Conservation (phyloP, 2,329 filamentous ascomycete genomes). For the Phialocephala sp. region DNA sequence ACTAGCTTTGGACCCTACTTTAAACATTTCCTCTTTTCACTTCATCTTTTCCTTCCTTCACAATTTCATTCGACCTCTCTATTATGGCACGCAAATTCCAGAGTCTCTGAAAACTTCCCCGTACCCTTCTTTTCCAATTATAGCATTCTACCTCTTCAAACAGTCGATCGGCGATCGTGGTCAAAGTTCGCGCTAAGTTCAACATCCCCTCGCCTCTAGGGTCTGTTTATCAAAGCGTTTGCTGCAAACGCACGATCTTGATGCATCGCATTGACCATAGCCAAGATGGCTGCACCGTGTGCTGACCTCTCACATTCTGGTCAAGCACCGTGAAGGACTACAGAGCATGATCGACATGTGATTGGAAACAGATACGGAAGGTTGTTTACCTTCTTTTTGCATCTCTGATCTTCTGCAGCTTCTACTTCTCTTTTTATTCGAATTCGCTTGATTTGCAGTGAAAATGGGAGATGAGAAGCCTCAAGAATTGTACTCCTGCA, state of each 20-base stretch:
- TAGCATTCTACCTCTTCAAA: not conserved
- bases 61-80: not conserved
- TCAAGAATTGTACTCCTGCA: conserved; percentile 25
- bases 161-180: not conserved
- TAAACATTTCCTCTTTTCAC: not conserved
- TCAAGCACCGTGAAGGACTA: not conserved
- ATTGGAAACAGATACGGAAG: not conserved
- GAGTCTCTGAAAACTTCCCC: too few relatives aligned
- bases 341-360: conserved; percentile 7
- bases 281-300: not conserved
- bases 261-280: conserved; percentile 13
- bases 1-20: not conserved
- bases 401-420: not conserved
- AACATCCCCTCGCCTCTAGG: not conserved
- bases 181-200: conserved; percentile 3
- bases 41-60: not conserved
- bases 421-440: not conserved
- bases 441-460: not conserved
- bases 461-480: conserved; percentile 14
- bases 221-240: conserved; percentile 9
- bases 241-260: conserved; percentile 6
- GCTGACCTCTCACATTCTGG: conserved; percentile 3
- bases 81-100: not conserved
- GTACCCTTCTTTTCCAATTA: not conserved
- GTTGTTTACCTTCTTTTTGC: not conserved